phyloP scores from a whole-genome alignment of 2,329 filamentous ascomycete species.

The Metarhizium anisopliae region DNA sequence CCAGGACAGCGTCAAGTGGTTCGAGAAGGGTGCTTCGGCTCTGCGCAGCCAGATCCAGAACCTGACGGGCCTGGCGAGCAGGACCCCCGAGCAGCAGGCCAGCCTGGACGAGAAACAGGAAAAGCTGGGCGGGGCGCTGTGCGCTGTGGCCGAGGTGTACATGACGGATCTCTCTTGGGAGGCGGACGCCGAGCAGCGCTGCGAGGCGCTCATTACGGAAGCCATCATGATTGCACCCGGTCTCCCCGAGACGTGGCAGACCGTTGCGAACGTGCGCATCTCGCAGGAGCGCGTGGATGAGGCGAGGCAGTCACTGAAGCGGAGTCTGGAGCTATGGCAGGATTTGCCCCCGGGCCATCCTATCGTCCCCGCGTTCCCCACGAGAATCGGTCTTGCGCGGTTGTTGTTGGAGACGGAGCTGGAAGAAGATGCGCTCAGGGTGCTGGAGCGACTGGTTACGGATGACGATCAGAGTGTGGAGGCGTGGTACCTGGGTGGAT shows the following conservation, averaged over 20 bases:
- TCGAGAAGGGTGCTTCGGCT: constrained; percentile 60
- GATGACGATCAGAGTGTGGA: constrained; percentile 95
- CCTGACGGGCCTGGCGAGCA: constrained; percentile 40
- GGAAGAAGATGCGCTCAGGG: constrained; percentile 75
- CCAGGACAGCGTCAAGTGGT: constrained; percentile 57
- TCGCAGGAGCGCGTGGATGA: constrained; percentile 76
- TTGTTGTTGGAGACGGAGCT: constrained; percentile 85
- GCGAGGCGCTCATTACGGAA: constrained; percentile 83
- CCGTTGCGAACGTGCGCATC: constrained; percentile 85
- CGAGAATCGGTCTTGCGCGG: constrained; percentile 72
- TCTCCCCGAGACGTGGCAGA: constrained; percentile 86
- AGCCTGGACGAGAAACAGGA: constrained; percentile 59
- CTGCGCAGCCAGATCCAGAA: constrained; percentile 63
- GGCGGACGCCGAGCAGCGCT: constrained; percentile 77
- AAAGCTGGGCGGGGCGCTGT: constrained; percentile 85
- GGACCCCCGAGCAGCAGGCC: constrained; percentile 29
- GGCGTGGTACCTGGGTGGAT: constrained; percentile 93
- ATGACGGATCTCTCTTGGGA: constrained; percentile 98
- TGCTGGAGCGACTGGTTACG: constrained; percentile 71
- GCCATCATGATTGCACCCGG: constrained; percentile 77
- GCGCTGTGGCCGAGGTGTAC: constrained; percentile 91
- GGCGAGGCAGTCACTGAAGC: constrained; percentile 65
- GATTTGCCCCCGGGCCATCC: constrained; percentile 64
- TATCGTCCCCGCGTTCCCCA: constrained; percentile 74
- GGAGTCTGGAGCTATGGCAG: constrained; percentile 78